These are phyloP conservation scores for Kwoniella sp. DNA, from an alignment of 768 basidiomycete species.

Conservation along the genomic window DNA sequence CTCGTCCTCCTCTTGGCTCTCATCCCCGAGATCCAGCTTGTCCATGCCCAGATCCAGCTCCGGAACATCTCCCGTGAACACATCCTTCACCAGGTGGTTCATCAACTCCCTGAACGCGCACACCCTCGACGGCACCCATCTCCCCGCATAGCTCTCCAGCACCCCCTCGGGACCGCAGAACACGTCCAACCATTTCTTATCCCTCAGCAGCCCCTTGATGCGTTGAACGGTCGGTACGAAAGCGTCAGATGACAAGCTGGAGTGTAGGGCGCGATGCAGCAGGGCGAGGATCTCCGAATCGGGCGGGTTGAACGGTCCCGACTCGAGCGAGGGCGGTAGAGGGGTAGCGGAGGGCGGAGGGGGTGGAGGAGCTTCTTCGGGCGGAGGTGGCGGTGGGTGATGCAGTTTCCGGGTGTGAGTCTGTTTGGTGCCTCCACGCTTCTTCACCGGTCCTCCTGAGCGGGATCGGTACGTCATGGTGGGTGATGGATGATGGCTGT, in stretches of 20 bases:
- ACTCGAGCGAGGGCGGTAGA: constrained; percentile 3
- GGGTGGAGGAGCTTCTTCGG: constrained; percentile 3
- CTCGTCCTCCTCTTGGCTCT: constrained; percentile 2
- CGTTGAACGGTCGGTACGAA: constrained; percentile 35
- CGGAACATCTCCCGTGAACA: constrained; percentile 1
- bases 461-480: constrained; percentile 44
- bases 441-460: constrained; percentile 30
- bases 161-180: constrained; percentile 30
- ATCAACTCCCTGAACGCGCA: constrained; percentile 46
- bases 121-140: constrained; percentile 48
- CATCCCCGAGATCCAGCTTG: not conserved
- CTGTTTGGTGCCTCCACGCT: constrained; percentile 11
- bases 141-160: constrained; percentile 43
- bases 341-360: not conserved
- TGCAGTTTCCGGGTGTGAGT: constrained; percentile 31
- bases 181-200: constrained; percentile 47
- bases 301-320: constrained; percentile 23
- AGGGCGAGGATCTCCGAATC: constrained; percentile 36
- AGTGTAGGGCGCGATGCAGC: constrained; percentile 22
- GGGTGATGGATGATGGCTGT: too few relatives aligned
- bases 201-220: constrained; percentile 44
- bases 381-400: constrained; percentile 29
- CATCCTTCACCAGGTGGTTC: constrained; percentile 4
- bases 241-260: constrained; percentile 25
- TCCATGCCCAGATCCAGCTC: not conserved